A percentile compares a stretch with the other conserved stretches of the same genome.
phyloP scores from a whole-genome alignment of 495 filamentous ascomycete species.

The Penicillium canescens region DNA sequence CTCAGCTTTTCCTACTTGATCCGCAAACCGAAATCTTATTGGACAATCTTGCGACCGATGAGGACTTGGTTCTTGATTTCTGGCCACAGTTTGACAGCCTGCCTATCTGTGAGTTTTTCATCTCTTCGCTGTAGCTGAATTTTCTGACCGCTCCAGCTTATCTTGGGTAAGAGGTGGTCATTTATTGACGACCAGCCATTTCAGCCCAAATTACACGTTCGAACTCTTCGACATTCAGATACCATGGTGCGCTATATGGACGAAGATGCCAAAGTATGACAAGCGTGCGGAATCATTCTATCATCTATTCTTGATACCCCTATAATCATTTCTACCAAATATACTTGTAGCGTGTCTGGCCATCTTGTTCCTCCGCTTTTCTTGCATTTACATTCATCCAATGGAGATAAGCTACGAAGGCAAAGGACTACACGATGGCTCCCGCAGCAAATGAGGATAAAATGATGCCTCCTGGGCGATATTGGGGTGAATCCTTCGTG shows the following conservation, averaged over 20 bases:
- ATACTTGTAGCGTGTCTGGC: conserved; percentile 15
- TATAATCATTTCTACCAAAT: conserved; percentile 7
- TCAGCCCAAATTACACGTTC: not conserved
- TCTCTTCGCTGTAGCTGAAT: not conserved
- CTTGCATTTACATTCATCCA: conserved; percentile 7
- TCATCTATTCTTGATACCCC: not conserved
- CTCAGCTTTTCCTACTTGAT: conserved; percentile 2
- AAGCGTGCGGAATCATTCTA: no score
- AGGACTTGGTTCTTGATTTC: conserved; percentile 26
- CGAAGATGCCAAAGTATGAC: no score
- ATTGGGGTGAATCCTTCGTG: conserved; percentile 15
- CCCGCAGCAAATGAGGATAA: conserved; percentile 22
- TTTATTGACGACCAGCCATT: conserved; percentile 4
- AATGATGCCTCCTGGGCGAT: conserved; percentile 22
- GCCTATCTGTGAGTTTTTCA: conserved; percentile 18
- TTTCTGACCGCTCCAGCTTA: not conserved
- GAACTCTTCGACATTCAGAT: no score
- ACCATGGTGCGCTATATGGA: no score
- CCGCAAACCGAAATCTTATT: conserved; percentile 20
- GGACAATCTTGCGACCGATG: conserved; percentile 16
- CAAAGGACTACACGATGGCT: conserved; percentile 4
- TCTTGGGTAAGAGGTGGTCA: not conserved
- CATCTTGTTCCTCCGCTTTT: conserved; percentile 9
- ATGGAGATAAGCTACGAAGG: conserved; percentile 4
- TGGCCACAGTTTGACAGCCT: conserved; percentile 33